Evolutionary conservation across 2,329 filamentous ascomycete species (phyloP), one percentile per base, ranked within the genome.

Genomic region (Mycosphaerella arachidis): DNA sequence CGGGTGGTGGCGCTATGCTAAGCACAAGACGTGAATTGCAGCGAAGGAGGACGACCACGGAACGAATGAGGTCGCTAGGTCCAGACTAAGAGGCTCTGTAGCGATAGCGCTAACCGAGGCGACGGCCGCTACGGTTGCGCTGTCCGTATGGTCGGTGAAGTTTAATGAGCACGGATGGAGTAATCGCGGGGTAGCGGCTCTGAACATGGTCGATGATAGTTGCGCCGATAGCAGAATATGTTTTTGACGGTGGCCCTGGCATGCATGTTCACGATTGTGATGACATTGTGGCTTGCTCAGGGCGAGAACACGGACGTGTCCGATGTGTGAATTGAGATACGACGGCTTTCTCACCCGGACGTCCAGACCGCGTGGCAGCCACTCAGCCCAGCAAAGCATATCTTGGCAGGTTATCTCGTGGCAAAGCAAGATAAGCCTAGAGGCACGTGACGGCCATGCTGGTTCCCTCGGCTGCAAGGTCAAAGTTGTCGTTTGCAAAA

Each of bases 361-460:
- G 46, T n/a, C 46, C 46, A 50, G 24, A 50, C 29, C 46, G 46
- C 46, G 46, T 50, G 46, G 46, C 46, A 50, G 46, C 46, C 46
- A 50, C 46, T 16, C 40, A 43, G 40, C 13, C 40, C 40, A 18
- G 13, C 18, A 8, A 43, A 43, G 40, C 40, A 16, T 43, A 43
- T 43, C 40, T 24, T n/a, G 40, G 16, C 3, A n/a, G 18, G 12
- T 43, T 43, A 35, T 35, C 40, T 43, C 40, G 40, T 43, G 40
- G 40, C 40, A 43, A 43, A n/a, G 40, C 8, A 43, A 43, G 40
- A 43, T 43, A 43, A 43, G 40, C 1, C 7, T 35, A 35, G 13
- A 16, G 16, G 3, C 40, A 43, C 40, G 40, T 43, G 40, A 43
- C n/a, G 24, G 24, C 2, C 13, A n/a, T 16, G 40, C 13, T 4